These are phyloP conservation scores for Porphyrellus cyaneotinctus DNA, from an alignment of 768 basidiomycete species.

Conservation along the genomic window DNA sequence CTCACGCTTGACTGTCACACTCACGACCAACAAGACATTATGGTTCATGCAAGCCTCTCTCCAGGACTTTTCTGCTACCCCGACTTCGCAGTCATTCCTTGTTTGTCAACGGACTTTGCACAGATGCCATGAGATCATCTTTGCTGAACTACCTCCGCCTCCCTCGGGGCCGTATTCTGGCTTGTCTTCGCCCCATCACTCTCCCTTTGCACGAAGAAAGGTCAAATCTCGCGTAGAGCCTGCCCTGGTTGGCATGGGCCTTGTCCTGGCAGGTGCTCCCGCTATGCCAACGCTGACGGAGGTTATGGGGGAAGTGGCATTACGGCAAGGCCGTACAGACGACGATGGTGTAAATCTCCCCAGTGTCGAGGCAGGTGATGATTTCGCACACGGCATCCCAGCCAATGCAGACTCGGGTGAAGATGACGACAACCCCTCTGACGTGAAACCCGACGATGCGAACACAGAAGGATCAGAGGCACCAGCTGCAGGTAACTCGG, in stretches of 20 bases:
- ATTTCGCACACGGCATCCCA: slow-evolving; percentile 30
- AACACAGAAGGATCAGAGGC: slow-evolving; percentile 13
- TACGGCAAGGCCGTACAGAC: slow-evolving; percentile 84
- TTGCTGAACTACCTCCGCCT: slow-evolving; percentile 74
- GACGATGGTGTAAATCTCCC: slow-evolving; percentile 50
- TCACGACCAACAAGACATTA: slow-evolving; percentile 58
- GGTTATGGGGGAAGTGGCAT: slow-evolving; percentile 75
- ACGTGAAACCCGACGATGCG: slow-evolving; percentile 37
- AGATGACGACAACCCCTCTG: slow-evolving; percentile 44
- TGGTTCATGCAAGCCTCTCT: slow-evolving; percentile 99
- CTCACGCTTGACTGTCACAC: slow-evolving; percentile 9
- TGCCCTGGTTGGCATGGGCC: slow-evolving; percentile 79
- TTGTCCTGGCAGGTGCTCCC: slow-evolving; percentile 71
- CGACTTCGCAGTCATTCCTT: slow-evolving; percentile 72
- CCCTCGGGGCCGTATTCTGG: slow-evolving; percentile 64
- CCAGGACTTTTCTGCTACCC: slow-evolving; percentile 57
- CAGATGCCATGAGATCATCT: slow-evolving; percentile 94
- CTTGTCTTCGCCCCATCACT: slow-evolving; percentile 45
- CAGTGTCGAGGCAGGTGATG: slow-evolving; percentile 46
- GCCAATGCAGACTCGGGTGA: slow-evolving; percentile 24
- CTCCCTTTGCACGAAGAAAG: slow-evolving; percentile 53
- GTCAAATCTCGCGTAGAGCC: slow-evolving; percentile 72
- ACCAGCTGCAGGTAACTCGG: slow-evolving; percentile 11
- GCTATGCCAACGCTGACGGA: slow-evolving; percentile 72
- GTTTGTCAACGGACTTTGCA: slow-evolving; percentile 91